Percentiles rank a stretch among this genome's conserved stretches.
Evolutionary conservation across 2,329 filamentous ascomycete species (phyloP).

Genomic region (Boeremia exigua): DNA sequence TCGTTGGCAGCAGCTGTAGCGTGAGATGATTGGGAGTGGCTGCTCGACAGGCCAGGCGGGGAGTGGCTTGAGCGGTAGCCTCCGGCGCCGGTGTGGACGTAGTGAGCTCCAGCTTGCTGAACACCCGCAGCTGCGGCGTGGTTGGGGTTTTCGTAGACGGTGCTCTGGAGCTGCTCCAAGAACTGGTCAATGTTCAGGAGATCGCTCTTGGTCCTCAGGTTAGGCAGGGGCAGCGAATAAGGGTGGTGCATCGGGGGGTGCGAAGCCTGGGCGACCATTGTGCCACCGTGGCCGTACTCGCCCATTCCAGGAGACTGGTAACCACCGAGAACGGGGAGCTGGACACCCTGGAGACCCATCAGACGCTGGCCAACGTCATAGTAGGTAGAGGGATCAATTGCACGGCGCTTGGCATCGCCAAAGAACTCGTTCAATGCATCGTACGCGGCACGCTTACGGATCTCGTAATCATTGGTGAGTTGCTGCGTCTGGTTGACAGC

Average conservation of each 20-base stretch:
- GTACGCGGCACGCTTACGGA: slow-evolving; percentile 78
- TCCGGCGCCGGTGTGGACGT: slow-evolving; percentile 59
- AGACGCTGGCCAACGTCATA: slow-evolving; percentile 88
- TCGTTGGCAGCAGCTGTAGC: slow-evolving; percentile 56
- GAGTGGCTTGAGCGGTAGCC: slow-evolving; percentile 64
- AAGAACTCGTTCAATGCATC: slow-evolving; percentile 95
- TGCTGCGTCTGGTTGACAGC: slow-evolving; percentile 71
- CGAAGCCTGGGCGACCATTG: slow-evolving; percentile 59
- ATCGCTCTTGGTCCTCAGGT: slow-evolving; percentile 90
- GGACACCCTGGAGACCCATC: slow-evolving; percentile 76
- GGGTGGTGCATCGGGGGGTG: slow-evolving; percentile 75
- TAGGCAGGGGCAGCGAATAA: slow-evolving; percentile 89
- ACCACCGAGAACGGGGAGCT: slow-evolving; percentile 52
- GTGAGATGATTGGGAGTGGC: slow-evolving; percentile 60
- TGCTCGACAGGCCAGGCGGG: slow-evolving; percentile 52
- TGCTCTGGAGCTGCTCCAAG: slow-evolving; percentile 93
- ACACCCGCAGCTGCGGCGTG: slow-evolving; percentile 80
- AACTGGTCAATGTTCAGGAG: slow-evolving; percentile 93
- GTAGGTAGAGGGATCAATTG: slow-evolving; percentile 89
- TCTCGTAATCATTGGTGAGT: slow-evolving; percentile 71
- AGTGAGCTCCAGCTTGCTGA: slow-evolving; percentile 74
- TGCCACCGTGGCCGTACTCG: slow-evolving; percentile 62
- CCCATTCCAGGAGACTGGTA: slow-evolving; percentile 50
- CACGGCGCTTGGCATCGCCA: slow-evolving; percentile 86
- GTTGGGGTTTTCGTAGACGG: slow-evolving; percentile 90